Base-by-base conservation (phyloP, 768 basidiomycete species). In the Amanita brunnescens region DNA sequence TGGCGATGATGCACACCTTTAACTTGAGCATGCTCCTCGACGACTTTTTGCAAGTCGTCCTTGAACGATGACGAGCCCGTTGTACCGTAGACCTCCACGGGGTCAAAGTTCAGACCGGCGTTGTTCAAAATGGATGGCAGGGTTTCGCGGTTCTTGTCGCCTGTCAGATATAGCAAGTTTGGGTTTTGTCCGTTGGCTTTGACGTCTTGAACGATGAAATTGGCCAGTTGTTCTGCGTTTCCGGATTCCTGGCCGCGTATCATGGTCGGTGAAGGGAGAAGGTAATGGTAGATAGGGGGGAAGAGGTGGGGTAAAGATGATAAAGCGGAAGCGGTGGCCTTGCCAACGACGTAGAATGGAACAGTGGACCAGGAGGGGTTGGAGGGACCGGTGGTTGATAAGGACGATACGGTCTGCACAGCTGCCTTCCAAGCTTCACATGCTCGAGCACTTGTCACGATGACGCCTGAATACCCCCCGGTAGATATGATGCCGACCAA, bases 71-170 rank as follows among this genome's bases (percentile, higher is more conserved):
- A 65, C 2, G 81, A 80, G 1, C 77, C 78, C 35, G 67, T 72
- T 29, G 90, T 91, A 58, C 71, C 73, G 58, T 92, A 92, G 7
- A 88, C 87, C 61, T 85, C 77, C 9, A 90, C 57, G 10, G 70
- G 53, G 3, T 72, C 67, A 26, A 87, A 61, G 30, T 57, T 57
- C 1, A 87, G 61, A 1, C 70, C 70, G 0, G 67, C 75, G 0
- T 68, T 69, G 0, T 55, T 51, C 33, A 92, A 67, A 7, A 82
- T 71, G 13, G 55, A 67, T 0, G 78, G 67, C 1, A 92, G 64
- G 0, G 78, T 83, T 55, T 90, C 87, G 14, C 79, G 72, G 53
- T 88, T 91, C 71, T 92, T 94, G 74, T 93, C 91, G 18, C 91
- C 91, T 9, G 82, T 88, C 7, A 95, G 74, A 61, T 90, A 91